A percentile compares a stretch with the other conserved stretches of the same genome.
Evolutionary conservation across 305 asterid genomes (phyloP).

Genomic region (Withania somnifera): DNA sequence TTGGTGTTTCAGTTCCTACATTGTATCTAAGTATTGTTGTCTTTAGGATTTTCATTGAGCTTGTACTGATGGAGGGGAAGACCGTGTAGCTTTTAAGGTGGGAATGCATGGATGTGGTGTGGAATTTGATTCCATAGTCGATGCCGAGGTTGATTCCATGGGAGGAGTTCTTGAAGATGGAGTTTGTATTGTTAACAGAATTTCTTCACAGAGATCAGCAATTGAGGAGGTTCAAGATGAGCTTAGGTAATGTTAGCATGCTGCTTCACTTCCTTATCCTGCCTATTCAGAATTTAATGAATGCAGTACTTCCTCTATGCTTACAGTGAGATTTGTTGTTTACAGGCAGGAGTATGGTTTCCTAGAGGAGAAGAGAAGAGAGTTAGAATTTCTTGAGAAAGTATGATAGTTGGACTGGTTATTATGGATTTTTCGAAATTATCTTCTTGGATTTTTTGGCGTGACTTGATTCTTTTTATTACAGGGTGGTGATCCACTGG

Average conservation of each 20-base stretch:
- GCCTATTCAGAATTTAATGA: no score
- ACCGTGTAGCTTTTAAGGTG: conserved; percentile 31
- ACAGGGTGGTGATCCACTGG: conserved; percentile 25
- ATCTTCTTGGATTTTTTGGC: not conserved
- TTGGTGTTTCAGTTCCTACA: not conserved
- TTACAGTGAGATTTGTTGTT: conserved; percentile 1
- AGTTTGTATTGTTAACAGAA: no score
- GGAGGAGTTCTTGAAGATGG: conserved; percentile 75
- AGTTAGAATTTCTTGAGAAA: conserved; percentile 22
- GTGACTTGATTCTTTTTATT: conserved; percentile 1
- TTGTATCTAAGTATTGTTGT: conserved; percentile 3
- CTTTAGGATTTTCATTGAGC: conserved; percentile 19
- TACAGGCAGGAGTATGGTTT: conserved; percentile 18
- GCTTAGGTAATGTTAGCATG: no score
- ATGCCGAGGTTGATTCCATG: conserved; percentile 91
- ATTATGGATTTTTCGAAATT: not conserved
- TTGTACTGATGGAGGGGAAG: conserved; percentile 32
- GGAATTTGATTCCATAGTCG: conserved; percentile 40
- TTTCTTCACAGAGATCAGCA: no score
- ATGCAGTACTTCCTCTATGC: not conserved
- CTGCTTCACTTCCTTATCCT: no score
- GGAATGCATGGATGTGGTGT: conserved; percentile 75
- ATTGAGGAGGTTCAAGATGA: no score
- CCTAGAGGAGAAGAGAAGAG: conserved; percentile 11
- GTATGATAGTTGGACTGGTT: conserved; percentile 3